These are phyloP conservation scores for Chloranthus sessilifolius DNA, from an alignment of 164 flowering plant genomes.

Conservation along the genomic window DNA sequence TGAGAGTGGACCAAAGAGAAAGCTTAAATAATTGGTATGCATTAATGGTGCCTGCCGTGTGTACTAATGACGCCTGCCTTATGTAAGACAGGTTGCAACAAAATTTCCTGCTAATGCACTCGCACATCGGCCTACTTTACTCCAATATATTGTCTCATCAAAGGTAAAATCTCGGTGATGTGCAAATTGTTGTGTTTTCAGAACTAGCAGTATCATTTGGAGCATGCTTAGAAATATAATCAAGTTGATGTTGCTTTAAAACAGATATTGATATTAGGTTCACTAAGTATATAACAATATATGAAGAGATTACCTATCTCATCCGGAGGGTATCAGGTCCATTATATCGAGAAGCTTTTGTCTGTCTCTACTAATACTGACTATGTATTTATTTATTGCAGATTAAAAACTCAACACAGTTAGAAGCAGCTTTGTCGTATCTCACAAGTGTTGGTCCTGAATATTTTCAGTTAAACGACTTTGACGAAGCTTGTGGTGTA, in stretches of 20 bases:
- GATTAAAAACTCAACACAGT: slow-evolving; percentile 86
- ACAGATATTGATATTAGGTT: too few species aligned
- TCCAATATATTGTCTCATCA: slow-evolving; percentile 49
- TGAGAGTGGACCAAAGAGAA: not conserved
- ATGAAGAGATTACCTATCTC: not conserved
- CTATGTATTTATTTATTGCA: slow-evolving; percentile 20
- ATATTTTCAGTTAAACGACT: slow-evolving; percentile 40
- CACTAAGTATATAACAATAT: too few species aligned
- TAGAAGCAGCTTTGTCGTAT: slow-evolving; percentile 78
- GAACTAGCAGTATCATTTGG: not conserved
- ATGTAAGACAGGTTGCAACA: slow-evolving; percentile 63
- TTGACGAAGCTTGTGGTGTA: slow-evolving; percentile 94
- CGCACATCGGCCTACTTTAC: slow-evolving; percentile 62
- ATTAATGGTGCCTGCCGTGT: not conserved
- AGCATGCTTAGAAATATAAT: not conserved
- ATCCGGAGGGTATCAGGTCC: not conserved
- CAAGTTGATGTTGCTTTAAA: not conserved
- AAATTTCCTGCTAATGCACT: slow-evolving; percentile 91
- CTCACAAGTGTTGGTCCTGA: slow-evolving; percentile 46
- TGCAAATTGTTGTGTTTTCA: not conserved
- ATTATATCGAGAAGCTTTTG: not conserved
- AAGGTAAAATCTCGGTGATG: slow-evolving; percentile 41
- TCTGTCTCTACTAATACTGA: slow-evolving; percentile 1
- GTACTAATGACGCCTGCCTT: slow-evolving; percentile 2
- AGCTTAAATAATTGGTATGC: too few species aligned